Conservation (phyloP, 192 early-diverging fungal species). For the Lobosporangium transversale region DNA sequence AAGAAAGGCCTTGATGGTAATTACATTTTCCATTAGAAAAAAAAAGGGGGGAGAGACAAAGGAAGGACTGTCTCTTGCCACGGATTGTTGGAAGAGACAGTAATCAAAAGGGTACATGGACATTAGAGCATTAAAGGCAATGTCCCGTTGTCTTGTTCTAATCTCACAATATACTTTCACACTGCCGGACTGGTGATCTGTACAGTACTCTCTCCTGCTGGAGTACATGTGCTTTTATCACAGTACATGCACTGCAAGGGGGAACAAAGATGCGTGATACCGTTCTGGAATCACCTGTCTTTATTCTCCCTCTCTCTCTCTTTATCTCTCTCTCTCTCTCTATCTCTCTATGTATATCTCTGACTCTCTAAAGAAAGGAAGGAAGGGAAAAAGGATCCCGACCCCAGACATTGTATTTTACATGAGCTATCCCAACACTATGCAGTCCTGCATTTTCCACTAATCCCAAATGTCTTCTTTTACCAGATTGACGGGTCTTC, state of each 20-base stretch:
- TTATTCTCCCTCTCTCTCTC: too few relatives aligned
- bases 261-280: too few relatives aligned
- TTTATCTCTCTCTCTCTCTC: not conserved
- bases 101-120: too few relatives aligned
- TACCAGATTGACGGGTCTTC: too few relatives aligned
- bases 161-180: not conserved
- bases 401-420: not conserved
- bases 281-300: too few relatives aligned
- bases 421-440: not conserved
- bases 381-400: not conserved
- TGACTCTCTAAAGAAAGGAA: too few relatives aligned
- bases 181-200: not conserved
- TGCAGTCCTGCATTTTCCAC: not conserved
- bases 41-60: not conserved
- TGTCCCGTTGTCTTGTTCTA: too few relatives aligned
- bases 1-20: not conserved
- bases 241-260: not conserved
- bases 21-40: too few relatives aligned
- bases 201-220: not conserved
- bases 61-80: not conserved
- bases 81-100: too few relatives aligned
- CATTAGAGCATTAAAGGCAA: too few relatives aligned
- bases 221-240: not conserved
- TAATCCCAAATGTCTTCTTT: not conserved
- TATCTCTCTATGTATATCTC: not conserved